Evolutionary conservation across 257 asterid genomes (phyloP), one percentile per base, ranked within the genome.

Genomic region (Fraxinus anomala): DNA sequence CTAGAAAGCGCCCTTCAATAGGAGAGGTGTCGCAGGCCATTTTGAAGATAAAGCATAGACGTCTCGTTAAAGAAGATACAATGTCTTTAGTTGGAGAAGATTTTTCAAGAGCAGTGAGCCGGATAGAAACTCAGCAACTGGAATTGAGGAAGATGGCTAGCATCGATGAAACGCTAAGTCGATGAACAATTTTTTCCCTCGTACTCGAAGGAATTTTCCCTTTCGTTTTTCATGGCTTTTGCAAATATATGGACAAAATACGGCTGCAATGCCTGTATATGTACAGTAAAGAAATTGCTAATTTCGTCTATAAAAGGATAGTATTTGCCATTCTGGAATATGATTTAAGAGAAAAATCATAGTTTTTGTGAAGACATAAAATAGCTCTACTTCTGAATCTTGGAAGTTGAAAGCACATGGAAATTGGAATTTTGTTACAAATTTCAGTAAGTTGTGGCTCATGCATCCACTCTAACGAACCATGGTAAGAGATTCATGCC

Each of bases 1-100:
- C 98, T 1, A 87, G 87, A 73, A 96, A 82, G 67, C 97, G 99
- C 21, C 98, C 98, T 40, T 86, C 92, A 11, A 89, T 91, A 0
- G 94, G 88, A 9, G 98, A 96, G 74, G 90, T 92, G 76, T 92
- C 96, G 4, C 99, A 88, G 84, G 96, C 92, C 19, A 89, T 96
- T 74, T 77, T 78, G 68, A 96, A 79, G 88, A 90, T 92, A 82
- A 89, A 84, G 79, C 97, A 91, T 85, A 85, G 88, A 63, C 90
- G 89, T 33, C 79, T 89, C 0, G 82, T 68, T 36, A 91, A 85
- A 83, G 97, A 92, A 79, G 94, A 87, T 70, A 83, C 93, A 5
- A 78, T 91, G 93, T 89, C 98, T 24, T 86, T 89, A 70, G 89
- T 82, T 6, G 69, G 34, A 63, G 92, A 83, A 68, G 97, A 89